Base-by-base conservation (phyloP, 1,284 basidiomycete species). In the Bondarzewia mesenterica region DNA sequence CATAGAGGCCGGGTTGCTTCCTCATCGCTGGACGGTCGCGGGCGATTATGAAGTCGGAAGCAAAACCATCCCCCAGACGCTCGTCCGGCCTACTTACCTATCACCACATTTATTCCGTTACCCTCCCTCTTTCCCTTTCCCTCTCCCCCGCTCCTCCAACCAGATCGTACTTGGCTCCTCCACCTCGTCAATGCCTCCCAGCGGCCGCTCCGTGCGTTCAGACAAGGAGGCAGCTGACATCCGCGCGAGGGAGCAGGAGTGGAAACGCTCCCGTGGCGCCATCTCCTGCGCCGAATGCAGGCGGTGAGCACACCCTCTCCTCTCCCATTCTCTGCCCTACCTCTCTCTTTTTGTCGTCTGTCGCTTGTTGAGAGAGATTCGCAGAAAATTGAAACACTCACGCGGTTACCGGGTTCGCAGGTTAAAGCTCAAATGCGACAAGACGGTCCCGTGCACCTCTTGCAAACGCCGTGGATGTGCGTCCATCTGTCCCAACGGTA, bases 381-480 rank as follows among this genome's bases (percentile, higher is more conserved):
- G 21, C 38, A 10, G 7, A 40, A n/a, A n/a, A n/a, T n/a, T n/a
- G n/a, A n/a, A n/a, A n/a, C n/a, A n/a, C 38, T 40, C 15, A 8
- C 41, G 15, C 41, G 20, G 20, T 2, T 16, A 1, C 3, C 8
- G 5, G 14, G n/a, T 8, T 12, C 25, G 20, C 20, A 42, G 41
- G 41, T 22, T 42, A 8, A 42, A 42, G 41, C 41, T 87, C 44
- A 87, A 85, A 63, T 87, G 85, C 60, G 83, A 86, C 66, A 86
- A 85, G 64, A 82, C 75, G 12, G 74, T 85, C 2, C 85, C 85
- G 3, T 87, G 85, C 56, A 77, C 81, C 16, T 86, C 82, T 59
- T 84, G 84, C 60, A 83, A 80, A 58, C 75, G 83, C 37, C 71
- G 85, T 54, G 84, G 84, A 20, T 87, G 85, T 58, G 77, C 81